Evolutionary conservation across 2,329 filamentous ascomycete species (phyloP).

Genomic region (Neobulgaria alba): DNA sequence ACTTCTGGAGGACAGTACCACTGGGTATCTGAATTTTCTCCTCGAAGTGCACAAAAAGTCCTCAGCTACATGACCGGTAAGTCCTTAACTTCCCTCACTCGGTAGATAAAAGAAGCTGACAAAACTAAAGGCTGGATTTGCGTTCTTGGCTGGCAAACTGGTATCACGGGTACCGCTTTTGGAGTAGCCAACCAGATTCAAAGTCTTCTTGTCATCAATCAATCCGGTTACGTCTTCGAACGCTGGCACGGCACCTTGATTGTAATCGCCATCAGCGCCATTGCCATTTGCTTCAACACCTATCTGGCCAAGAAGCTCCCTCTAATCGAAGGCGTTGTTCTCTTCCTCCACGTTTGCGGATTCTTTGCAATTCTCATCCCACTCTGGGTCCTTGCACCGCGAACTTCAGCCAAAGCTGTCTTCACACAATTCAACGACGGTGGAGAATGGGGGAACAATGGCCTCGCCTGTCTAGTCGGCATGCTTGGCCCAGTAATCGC

Average conservation of each 20-base stretch:
- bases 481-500: constrained; percentile 28
- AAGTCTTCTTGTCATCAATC: constrained; percentile 30
- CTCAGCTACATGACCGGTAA: constrained; percentile 43
- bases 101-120: too few species aligned
- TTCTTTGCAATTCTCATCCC: constrained; percentile 35
- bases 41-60: constrained; percentile 38
- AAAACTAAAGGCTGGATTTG: constrained; percentile 38
- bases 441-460: constrained; percentile 25
- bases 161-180: constrained; percentile 33
- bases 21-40: constrained; percentile 46
- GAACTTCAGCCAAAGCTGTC: constrained; percentile 11
- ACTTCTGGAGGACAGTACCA: constrained; percentile 50
- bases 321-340: constrained; percentile 33
- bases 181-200: constrained; percentile 37
- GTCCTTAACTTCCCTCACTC: too few species aligned
- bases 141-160: constrained; percentile 37
- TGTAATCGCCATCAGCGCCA: constrained; percentile 32
- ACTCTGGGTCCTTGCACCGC: constrained; percentile 26
- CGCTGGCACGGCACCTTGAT: constrained; percentile 36
- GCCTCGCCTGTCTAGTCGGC: constrained; percentile 29
- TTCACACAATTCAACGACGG: constrained; percentile 25
- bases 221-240: constrained; percentile 28
- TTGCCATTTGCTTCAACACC: constrained; percentile 36
- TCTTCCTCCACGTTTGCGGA: constrained; percentile 36
- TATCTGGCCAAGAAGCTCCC: constrained; percentile 32